Conservation (phyloP, 345 rosid genomes). For the Nasturtium officinale region DNA sequence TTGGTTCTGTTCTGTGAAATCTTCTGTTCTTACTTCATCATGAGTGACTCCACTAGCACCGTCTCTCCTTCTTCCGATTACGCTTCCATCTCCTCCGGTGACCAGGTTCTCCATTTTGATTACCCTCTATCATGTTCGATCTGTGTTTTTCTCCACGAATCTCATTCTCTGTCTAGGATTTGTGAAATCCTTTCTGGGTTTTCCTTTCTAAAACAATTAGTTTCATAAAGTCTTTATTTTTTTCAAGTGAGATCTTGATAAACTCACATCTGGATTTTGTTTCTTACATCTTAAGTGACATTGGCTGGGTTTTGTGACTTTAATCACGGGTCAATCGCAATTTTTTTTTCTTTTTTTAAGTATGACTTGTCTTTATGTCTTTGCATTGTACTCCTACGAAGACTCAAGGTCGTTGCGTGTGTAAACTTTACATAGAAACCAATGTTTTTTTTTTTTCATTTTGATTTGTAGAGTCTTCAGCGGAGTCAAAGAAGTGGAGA, state of each 20-base stretch:
- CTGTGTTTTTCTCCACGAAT: neutral
- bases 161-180: constrained; percentile 5
- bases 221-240: constrained; percentile 24
- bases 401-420: constrained; percentile 6
- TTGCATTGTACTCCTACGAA: too few relatives aligned
- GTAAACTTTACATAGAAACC: neutral
- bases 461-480: constrained; percentile 54
- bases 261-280: constrained; percentile 16
- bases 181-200: constrained; percentile 26
- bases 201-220: constrained; percentile 1
- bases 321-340: constrained; percentile 18
- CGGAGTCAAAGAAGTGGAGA: constrained; percentile 62
- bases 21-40: constrained; percentile 38
- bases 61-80: constrained; percentile 62
- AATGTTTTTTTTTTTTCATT: constrained; percentile 5
- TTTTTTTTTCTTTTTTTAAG: neutral
- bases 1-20: constrained; percentile 32
- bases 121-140: neutral
- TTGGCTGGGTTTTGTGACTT: neutral
- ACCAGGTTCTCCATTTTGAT: constrained; percentile 57
- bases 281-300: constrained; percentile 2
- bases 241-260: constrained; percentile 17
- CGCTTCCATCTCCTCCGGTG: constrained; percentile 62
- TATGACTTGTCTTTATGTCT: too few relatives aligned
- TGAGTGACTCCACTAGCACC: constrained; percentile 72